Conservation (phyloP, 805 yeast species). For the Naumovozyma castellii region DNA sequence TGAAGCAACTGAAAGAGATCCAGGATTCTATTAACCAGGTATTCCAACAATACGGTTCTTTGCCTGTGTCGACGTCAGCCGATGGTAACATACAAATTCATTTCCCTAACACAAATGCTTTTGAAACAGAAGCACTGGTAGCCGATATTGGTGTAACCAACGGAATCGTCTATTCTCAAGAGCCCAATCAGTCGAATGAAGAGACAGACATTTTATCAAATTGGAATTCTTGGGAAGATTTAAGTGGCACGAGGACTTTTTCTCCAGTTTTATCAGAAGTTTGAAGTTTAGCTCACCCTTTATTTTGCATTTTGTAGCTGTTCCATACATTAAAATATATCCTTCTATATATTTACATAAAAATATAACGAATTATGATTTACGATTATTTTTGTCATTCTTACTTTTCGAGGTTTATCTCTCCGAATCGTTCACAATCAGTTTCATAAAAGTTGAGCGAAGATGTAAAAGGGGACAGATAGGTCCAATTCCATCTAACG, state of each 20-base stretch:
- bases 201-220: background rate
- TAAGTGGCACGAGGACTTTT: background rate
- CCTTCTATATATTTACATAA: no score
- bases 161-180: constrained; percentile 43
- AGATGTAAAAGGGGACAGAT: no score
- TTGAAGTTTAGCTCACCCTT: no score
- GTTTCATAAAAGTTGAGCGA: no score
- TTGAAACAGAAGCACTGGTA: constrained; percentile 46
- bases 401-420: no score
- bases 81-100: constrained; percentile 39
- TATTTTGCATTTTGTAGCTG: no score
- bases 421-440: no score
- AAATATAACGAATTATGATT: no score
- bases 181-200: background rate
- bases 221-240: constrained; percentile 1
- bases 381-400: no score
- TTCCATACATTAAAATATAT: no score
- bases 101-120: constrained; percentile 62
- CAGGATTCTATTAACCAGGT: constrained; percentile 36
- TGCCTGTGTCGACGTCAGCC: constrained; percentile 45
- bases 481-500: no score
- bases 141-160: constrained; percentile 49
- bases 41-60: constrained; percentile 51
- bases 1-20: constrained; percentile 33
- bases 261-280: constrained; percentile 2